phyloP scores from a whole-genome alignment of 371 early-diverging fungal genomes.

The Zychaea mexicana region DNA sequence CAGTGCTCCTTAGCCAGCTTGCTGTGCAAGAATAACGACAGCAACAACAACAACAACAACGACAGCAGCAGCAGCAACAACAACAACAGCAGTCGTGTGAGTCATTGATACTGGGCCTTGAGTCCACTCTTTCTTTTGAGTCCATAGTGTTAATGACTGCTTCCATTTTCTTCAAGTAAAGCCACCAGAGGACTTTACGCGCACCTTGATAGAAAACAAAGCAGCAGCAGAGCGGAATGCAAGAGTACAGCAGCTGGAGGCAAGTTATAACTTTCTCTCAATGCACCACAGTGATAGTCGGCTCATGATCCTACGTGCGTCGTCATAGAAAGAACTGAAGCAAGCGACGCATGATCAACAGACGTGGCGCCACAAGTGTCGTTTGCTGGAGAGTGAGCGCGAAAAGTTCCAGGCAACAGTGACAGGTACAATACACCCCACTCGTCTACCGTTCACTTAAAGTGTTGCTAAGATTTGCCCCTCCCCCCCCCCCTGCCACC shows the following conservation, averaged over 20 bases:
- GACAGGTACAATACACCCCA: no score
- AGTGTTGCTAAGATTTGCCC: no score
- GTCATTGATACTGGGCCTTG: no score
- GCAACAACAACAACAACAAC: not conserved
- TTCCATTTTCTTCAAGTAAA: not conserved
- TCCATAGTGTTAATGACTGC: no score
- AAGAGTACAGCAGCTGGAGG: constrained; percentile 8
- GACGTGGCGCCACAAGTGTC: constrained; percentile 28
- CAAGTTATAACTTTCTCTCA: not conserved
- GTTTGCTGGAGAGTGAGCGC: constrained; percentile 39
- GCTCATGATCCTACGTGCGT: not conserved
- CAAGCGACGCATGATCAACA: constrained; percentile 10
- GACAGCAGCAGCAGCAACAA: not conserved
- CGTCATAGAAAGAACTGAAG: constrained; percentile 8
- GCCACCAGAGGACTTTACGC: not conserved
- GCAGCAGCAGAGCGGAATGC: constrained; percentile 9
- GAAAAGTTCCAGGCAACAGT: constrained; percentile 30
- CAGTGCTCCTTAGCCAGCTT: constrained; percentile 14
- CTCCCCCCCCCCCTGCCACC: no score
- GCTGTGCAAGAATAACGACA: constrained; percentile 11
- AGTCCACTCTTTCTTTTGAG: not conserved
- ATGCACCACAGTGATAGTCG: not conserved
- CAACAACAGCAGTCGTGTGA: no score
- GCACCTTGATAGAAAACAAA: constrained; percentile 5
- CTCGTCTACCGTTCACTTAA: no score